These are phyloP conservation scores for Leccinum aurantiacum DNA, from an alignment of 768 basidiomycete genomes.

Conservation along the genomic window DNA sequence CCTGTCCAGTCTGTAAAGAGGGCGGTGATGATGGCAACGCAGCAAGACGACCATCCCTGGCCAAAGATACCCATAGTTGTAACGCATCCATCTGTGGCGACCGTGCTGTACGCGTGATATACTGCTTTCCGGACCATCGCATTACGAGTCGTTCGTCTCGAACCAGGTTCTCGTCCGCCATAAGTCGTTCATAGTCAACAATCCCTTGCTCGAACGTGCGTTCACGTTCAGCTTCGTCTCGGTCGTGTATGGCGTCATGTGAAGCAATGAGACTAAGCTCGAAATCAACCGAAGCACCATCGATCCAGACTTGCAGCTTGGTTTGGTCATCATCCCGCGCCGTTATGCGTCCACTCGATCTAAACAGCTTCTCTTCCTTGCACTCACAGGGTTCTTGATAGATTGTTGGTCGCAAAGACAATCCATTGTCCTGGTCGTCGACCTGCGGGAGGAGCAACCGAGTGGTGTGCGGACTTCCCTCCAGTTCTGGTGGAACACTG, in stretches of 20 bases:
- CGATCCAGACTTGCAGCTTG: constrained; percentile 63
- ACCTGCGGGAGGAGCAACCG: constrained; percentile 20
- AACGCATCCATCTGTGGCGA: constrained; percentile 78
- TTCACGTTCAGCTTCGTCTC: constrained; percentile 54
- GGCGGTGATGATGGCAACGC: constrained; percentile 10
- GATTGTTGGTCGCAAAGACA: not conserved
- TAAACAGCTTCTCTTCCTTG: constrained; percentile 33
- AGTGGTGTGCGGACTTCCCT: constrained; percentile 41
- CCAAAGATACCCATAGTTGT: constrained; percentile 49
- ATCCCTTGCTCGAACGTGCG: constrained; percentile 58
- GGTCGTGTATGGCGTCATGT: constrained; percentile 29
- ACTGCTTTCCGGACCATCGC: constrained; percentile 70
- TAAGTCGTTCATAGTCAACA: constrained; percentile 62
- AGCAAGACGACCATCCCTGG: constrained; percentile 28
- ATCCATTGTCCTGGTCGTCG: constrained; percentile 26
- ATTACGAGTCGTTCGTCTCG: constrained; percentile 68
- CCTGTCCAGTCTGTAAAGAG: constrained; percentile 30
- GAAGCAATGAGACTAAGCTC: constrained; percentile 66
- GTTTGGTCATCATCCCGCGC: constrained; percentile 60
- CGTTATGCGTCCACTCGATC: constrained; percentile 55
- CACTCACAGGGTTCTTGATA: constrained; percentile 6
- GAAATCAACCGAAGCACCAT: constrained; percentile 60
- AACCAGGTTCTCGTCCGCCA: constrained; percentile 63
- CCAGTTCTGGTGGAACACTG: constrained; percentile 56
- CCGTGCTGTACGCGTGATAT: constrained; percentile 72